These are phyloP conservation scores for Phyllostachys edulis DNA, from an alignment of 176 grass and related monocot genomes.

Conservation along the genomic window DNA sequence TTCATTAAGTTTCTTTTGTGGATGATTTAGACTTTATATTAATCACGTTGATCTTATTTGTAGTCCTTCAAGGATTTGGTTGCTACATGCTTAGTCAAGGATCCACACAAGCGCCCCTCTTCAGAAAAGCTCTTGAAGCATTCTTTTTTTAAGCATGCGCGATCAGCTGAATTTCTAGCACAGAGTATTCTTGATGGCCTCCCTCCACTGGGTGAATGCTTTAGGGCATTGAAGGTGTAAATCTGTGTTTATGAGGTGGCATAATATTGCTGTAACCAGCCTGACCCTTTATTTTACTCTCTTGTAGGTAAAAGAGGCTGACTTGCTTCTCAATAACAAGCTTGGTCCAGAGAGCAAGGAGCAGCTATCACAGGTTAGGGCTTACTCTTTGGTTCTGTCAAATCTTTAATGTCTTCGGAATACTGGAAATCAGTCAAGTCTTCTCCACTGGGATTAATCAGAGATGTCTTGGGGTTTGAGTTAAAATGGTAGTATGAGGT, in stretches of 20 bases:
- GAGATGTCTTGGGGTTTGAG: constrained; percentile 15
- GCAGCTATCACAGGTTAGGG: constrained; percentile 83
- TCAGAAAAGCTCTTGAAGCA: constrained; percentile 95
- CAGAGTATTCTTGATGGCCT: constrained; percentile 74
- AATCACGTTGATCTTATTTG: constrained; percentile 32
- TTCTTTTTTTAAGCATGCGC: constrained; percentile 90
- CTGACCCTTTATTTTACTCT: constrained; percentile 38
- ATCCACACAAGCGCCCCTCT: constrained; percentile 80
- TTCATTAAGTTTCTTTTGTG: not conserved
- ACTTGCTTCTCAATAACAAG: constrained; percentile 68
- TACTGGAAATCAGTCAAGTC: not conserved
- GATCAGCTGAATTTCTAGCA: constrained; percentile 61
- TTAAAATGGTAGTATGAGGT: constrained; percentile 21
- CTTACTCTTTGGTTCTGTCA: constrained; percentile 38
- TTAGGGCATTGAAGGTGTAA: constrained; percentile 74
- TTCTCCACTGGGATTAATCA: not conserved
- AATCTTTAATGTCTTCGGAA: constrained; percentile 3
- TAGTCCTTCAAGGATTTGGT: constrained; percentile 94
- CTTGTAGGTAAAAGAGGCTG: constrained; percentile 83
- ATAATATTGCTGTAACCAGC: constrained; percentile 7
- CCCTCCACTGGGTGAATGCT: constrained; percentile 79
- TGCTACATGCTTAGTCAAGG: constrained; percentile 90
- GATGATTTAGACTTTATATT: constrained; percentile 14
- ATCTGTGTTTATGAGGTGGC: constrained; percentile 18
- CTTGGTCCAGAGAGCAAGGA: constrained; percentile 65